These are phyloP conservation scores for Colletotrichum sp. DNA, from an alignment of 2,329 filamentous ascomycete species.

Conservation along the genomic window DNA sequence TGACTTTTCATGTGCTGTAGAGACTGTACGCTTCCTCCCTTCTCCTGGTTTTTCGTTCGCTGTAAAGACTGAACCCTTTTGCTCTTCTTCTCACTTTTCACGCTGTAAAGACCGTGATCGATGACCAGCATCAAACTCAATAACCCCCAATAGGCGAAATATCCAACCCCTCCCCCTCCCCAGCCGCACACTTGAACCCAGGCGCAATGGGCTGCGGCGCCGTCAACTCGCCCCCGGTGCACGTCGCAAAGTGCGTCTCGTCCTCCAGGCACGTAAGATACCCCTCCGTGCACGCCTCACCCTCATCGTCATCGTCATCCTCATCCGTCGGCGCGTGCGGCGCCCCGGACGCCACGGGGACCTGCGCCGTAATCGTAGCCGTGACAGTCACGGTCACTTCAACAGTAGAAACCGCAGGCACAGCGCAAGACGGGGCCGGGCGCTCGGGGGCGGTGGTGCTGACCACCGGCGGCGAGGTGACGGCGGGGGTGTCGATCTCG, in stretches of 20 bases:
- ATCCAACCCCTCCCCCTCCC: neutral
- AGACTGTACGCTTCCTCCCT: neutral
- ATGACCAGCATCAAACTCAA: neutral
- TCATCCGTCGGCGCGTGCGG: neutral
- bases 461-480: neutral
- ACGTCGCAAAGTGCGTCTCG: slow-evolving; percentile 12
- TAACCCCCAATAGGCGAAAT: neutral
- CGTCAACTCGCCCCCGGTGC: slow-evolving; percentile 9
- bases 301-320: neutral
- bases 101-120: neutral
- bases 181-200: slow-evolving; percentile 10
- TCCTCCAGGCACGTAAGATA: neutral
- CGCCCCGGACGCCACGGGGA: neutral
- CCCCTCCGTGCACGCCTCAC: neutral
- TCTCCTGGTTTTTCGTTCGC: neutral
- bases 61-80: neutral
- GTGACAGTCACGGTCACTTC: slow-evolving; percentile 23
- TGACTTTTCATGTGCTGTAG: neutral
- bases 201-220: slow-evolving; percentile 8
- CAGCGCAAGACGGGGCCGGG: neutral
- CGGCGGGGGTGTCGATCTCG: neutral
- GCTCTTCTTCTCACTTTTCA: neutral
- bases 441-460: neutral
- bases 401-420: neutral
- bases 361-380: neutral